Percentiles rank a stretch among this genome's conserved stretches.
phyloP scores from a whole-genome alignment of 2,329 filamentous ascomycete genomes.

The Sporothrix curviconia region DNA sequence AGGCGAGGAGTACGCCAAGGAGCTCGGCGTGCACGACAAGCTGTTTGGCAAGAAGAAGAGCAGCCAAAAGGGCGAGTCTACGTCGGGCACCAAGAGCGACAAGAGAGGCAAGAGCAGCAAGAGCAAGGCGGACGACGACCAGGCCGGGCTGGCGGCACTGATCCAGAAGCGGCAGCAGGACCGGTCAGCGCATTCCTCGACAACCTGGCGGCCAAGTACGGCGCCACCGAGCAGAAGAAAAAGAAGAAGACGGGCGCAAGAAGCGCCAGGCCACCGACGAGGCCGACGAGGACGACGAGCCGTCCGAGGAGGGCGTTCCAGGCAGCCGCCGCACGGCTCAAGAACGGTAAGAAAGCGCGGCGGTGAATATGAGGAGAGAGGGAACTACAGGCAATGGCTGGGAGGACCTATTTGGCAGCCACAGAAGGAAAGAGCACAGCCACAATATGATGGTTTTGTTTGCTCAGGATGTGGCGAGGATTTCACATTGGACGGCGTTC shows the following conservation, averaged over 20 bases:
- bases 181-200: conserved; percentile 61
- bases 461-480: too few relatives aligned
- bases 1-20: conserved; percentile 67
- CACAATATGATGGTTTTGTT: too few relatives aligned
- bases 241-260: conserved; percentile 46
- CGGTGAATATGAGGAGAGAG: neutral
- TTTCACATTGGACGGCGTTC: too few relatives aligned
- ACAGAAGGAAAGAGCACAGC: too few relatives aligned
- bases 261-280: conserved; percentile 34
- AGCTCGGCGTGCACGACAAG: conserved; percentile 67
- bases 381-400: too few relatives aligned
- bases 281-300: conserved; percentile 51
- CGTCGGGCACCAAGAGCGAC: conserved; percentile 17
- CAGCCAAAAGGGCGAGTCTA: conserved; percentile 30
- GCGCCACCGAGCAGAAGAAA: conserved; percentile 34
- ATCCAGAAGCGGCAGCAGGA: conserved; percentile 66
- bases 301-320: conserved; percentile 57
- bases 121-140: conserved; percentile 20
- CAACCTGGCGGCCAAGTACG: conserved; percentile 70
- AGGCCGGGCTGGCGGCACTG: conserved; percentile 41
- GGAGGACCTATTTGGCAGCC: too few relatives aligned
- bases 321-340: conserved; percentile 46
- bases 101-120: conserved; percentile 24
- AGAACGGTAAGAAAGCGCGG: conserved; percentile 25
- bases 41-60: conserved; percentile 42